A percentile compares a stretch with the other conserved stretches of the same genome.
These are phyloP conservation scores for Sonneratia alba DNA, from an alignment of 345 rosid species.

Conservation along the genomic window DNA sequence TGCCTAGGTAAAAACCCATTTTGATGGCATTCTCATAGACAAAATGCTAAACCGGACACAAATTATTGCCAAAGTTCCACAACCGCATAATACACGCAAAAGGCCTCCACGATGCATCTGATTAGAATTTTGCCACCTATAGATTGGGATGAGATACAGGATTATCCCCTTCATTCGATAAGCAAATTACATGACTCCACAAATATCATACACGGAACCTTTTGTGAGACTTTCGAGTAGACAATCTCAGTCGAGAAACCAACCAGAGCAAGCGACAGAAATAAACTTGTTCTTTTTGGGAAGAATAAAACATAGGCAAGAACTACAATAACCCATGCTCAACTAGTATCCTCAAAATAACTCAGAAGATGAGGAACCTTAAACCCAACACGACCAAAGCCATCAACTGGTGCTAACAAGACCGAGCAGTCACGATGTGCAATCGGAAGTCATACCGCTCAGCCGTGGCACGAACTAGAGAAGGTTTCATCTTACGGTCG, in stretches of 20 bases:
- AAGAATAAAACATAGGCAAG: neutral
- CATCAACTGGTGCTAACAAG: neutral
- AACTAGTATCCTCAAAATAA: too few species aligned
- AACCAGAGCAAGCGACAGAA: neutral
- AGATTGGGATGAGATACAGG: neutral
- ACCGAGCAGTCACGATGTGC: neutral
- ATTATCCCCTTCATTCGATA: neutral
- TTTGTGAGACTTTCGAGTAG: neutral
- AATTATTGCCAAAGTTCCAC: neutral
- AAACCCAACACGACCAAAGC: neutral
- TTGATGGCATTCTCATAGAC: neutral
- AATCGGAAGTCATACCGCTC: conserved; percentile 31
- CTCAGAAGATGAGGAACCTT: neutral
- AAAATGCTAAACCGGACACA: neutral
- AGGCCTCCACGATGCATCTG: neutral
- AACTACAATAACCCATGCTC: too few species aligned
- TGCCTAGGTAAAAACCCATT: neutral
- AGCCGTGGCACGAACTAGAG: conserved; percentile 55
- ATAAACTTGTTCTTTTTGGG: neutral
- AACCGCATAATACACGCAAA: neutral
- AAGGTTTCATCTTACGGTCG: conserved; percentile 71
- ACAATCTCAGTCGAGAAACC: neutral
- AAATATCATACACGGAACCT: neutral
- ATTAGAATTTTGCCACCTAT: neutral
- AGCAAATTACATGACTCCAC: neutral